Conservation (phyloP, 148 eudicot genomes). For the Persicaria tinctoria region DNA sequence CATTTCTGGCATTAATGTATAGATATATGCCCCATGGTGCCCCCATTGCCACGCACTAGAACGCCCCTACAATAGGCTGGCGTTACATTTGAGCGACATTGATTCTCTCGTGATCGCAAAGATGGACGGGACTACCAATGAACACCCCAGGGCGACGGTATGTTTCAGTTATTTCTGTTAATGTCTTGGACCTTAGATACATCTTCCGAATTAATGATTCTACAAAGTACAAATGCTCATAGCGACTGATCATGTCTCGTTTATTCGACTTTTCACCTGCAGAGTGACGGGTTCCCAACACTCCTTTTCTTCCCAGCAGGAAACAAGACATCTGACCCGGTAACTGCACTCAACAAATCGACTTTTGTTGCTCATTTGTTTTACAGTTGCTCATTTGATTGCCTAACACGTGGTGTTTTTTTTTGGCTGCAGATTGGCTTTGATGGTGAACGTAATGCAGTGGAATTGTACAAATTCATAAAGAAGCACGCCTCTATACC, state of each 20-base stretch:
- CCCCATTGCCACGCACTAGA: constrained; percentile 41
- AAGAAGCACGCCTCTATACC: constrained; percentile 68
- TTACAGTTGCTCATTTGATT: not conserved
- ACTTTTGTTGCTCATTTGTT: not conserved
- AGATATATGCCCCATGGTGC: constrained; percentile 64
- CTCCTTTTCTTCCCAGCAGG: constrained; percentile 84
- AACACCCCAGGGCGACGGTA: constrained; percentile 57
- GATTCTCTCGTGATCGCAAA: constrained; percentile 47
- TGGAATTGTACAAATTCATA: constrained; percentile 67
- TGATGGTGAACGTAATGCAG: constrained; percentile 44
- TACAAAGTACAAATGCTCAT: not conserved
- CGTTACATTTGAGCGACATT: constrained; percentile 27
- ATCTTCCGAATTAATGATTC: not conserved
- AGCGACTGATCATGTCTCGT: not conserved
- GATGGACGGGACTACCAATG: constrained; percentile 62
- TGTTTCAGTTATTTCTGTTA: not conserved
- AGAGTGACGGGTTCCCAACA: constrained; percentile 50
- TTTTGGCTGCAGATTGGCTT: constrained; percentile 37
- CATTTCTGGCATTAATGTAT: constrained; percentile 9
- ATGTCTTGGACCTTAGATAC: not conserved
- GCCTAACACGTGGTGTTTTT: not conserved
- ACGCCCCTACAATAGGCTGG: constrained; percentile 43
- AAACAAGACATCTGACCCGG: constrained; percentile 80
- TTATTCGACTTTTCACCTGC: constrained; percentile 4
- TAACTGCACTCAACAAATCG: constrained; percentile 20